These are phyloP conservation scores for Aureobasidium mangrovei DNA, from an alignment of 2,329 filamentous ascomycete species.

Conservation along the genomic window DNA sequence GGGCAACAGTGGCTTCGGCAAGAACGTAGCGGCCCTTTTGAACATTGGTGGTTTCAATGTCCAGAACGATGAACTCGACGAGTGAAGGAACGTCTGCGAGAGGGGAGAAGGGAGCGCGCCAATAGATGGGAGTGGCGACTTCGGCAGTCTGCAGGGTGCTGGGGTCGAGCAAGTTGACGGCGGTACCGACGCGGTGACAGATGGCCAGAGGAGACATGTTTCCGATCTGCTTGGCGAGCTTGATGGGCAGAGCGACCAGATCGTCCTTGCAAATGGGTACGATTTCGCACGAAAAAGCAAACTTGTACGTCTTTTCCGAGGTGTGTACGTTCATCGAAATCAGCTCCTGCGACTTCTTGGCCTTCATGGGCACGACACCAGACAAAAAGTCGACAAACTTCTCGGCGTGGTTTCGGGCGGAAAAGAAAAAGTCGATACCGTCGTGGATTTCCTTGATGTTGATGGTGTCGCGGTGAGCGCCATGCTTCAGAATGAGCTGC, in stretches of 20 bases:
- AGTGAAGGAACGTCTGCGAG: constrained; percentile 78
- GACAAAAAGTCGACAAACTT: constrained; percentile 85
- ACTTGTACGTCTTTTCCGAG: constrained; percentile 86
- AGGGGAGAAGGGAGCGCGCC: constrained; percentile 77
- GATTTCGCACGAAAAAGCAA: constrained; percentile 79
- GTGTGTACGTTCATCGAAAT: constrained; percentile 93
- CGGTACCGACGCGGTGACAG: constrained; percentile 81
- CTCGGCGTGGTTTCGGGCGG: constrained; percentile 80
- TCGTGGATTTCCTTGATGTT: constrained; percentile 98
- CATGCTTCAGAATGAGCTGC: constrained; percentile 91
- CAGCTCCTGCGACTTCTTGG: constrained; percentile 82
- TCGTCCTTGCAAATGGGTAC: constrained; percentile 97
- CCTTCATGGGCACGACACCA: constrained; percentile 67
- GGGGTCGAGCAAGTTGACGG: constrained; percentile 82
- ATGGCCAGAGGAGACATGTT: constrained; percentile 82
- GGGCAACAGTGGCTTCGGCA: constrained; percentile 79
- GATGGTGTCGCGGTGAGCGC: constrained; percentile 83
- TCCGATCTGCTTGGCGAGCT: constrained; percentile 74
- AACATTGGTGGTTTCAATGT: constrained; percentile 66
- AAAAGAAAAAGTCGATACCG: constrained; percentile 92
- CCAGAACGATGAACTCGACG: constrained; percentile 88
- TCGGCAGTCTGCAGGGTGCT: constrained; percentile 86
- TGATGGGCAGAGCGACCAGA: constrained; percentile 83
- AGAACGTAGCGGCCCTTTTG: constrained; percentile 75
- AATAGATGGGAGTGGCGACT: constrained; percentile 73